Conservation (phyloP, 345 rosid species). For the Corymbia maculata region DNA sequence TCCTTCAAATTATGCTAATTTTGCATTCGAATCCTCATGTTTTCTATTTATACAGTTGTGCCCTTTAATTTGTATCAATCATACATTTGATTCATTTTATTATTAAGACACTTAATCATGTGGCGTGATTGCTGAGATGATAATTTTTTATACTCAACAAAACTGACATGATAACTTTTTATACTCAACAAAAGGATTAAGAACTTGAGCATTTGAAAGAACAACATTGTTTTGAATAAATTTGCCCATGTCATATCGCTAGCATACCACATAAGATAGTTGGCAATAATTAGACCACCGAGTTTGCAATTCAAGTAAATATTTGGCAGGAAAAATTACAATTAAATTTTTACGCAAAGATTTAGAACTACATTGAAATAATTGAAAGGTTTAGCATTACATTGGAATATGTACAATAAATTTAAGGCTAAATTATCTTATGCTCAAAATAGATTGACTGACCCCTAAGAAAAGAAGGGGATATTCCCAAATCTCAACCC, state of each 20-base stretch:
- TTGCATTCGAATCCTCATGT: background rate
- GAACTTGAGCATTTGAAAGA: background rate
- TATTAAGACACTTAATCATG: background rate
- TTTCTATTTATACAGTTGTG: background rate
- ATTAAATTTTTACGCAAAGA: background rate
- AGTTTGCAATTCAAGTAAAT: rapidly evolving
- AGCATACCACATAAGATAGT: rapidly evolving
- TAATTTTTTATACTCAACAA: background rate
- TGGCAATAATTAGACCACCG: rapidly evolving
- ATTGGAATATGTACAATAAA: rapidly evolving
- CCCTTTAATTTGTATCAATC: background rate
- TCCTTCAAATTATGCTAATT: background rate
- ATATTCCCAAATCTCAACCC: background rate
- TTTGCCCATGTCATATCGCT: rapidly evolving
- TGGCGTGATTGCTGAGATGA: background rate
- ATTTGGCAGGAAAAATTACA: rapidly evolving
- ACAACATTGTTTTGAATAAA: background rate
- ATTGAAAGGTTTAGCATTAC: background rate
- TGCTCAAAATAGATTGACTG: background rate
- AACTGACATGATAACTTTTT: background rate
- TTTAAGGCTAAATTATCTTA: background rate
- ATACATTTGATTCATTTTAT: background rate
- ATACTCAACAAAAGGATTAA: background rate
- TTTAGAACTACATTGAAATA: background rate
- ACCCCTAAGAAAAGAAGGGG: background rate